Conservation (phyloP, 208 protist species). For the Jaenimonas drosophilae region DNA sequence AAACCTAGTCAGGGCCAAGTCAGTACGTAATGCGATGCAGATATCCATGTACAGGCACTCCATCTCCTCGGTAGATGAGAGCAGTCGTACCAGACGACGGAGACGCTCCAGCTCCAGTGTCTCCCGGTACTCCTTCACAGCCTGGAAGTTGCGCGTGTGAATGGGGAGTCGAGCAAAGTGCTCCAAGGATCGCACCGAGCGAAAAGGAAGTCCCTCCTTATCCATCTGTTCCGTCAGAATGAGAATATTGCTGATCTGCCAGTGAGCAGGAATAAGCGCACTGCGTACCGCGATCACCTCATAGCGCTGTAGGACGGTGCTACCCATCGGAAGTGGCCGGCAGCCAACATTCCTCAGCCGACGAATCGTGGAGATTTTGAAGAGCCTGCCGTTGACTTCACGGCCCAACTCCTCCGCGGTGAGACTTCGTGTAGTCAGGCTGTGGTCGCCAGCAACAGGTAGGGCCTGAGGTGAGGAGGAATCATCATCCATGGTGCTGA, state of each 20-base stretch:
- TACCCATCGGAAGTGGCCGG: slow-evolving; percentile 35
- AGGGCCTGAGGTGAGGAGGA: neutral
- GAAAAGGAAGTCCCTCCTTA: slow-evolving; percentile 53
- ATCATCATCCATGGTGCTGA: slow-evolving; percentile 6
- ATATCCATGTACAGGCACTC: slow-evolving; percentile 31
- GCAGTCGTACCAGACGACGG: slow-evolving; percentile 47
- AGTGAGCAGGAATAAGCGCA: slow-evolving; percentile 51
- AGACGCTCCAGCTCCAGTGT: slow-evolving; percentile 54
- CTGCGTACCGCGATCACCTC: slow-evolving; percentile 59
- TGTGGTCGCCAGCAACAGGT: too few relatives aligned
- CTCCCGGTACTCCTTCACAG: slow-evolving; percentile 5
- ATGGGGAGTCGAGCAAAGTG: slow-evolving; percentile 28
- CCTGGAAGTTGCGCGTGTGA: neutral
- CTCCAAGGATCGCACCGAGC: slow-evolving; percentile 33
- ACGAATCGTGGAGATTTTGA: slow-evolving; percentile 35
- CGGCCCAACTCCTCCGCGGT: slow-evolving; percentile 5
- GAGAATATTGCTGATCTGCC: slow-evolving; percentile 72
- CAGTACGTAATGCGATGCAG: slow-evolving; percentile 20
- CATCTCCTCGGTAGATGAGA: slow-evolving; percentile 20
- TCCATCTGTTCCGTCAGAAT: slow-evolving; percentile 61
- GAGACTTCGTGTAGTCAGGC: too few relatives aligned
- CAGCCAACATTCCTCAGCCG: slow-evolving; percentile 68
- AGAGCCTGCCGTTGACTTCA: slow-evolving; percentile 13
- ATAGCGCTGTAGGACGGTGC: slow-evolving; percentile 59
- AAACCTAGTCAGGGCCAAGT: too few relatives aligned